Percentiles rank a stretch among this genome's conserved stretches.
Evolutionary conservation across 192 early-diverging fungal genomes (phyloP).

Genomic region (Geranomyces michiganensis): DNA sequence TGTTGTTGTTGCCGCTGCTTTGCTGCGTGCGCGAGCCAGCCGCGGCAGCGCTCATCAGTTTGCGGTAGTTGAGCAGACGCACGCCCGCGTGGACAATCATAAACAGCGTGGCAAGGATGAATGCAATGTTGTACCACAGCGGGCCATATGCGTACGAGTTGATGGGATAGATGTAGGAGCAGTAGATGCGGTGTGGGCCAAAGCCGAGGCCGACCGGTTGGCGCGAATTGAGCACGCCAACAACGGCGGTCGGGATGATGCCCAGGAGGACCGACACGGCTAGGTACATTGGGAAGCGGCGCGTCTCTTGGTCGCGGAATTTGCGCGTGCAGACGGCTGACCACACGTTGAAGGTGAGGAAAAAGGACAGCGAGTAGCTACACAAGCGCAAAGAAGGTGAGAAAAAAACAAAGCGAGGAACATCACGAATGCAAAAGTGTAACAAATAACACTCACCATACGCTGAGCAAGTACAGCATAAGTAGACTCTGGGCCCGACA

Average conservation of each 20-base stretch:
- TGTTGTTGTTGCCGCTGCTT: background rate
- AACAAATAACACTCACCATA: constrained; percentile 21
- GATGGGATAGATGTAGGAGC: constrained; percentile 28
- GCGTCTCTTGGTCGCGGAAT: constrained; percentile 29
- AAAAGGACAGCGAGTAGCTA: constrained; percentile 24
- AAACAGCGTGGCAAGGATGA: background rate
- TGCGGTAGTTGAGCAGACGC: constrained; percentile 16
- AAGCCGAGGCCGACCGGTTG: constrained; percentile 5
- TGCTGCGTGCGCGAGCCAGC: background rate
- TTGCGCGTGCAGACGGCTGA: constrained; percentile 29
- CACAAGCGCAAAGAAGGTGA: too few species aligned
- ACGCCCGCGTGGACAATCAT: constrained; percentile 28
- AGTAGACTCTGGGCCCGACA: constrained; percentile 22
- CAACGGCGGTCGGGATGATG: constrained; percentile 23
- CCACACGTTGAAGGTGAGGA: constrained; percentile 37
- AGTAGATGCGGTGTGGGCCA: constrained; percentile 26
- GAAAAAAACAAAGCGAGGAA: too few species aligned
- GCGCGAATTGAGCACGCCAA: constrained; percentile 14
- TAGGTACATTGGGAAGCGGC: constrained; percentile 25
- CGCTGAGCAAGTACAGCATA: constrained; percentile 22
- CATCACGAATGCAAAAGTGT: too few species aligned
- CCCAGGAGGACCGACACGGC: constrained; percentile 11
- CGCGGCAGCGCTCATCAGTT: background rate
- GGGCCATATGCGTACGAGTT: constrained; percentile 22
- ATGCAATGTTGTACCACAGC: constrained; percentile 18